Percentiles rank a stretch among this genome's conserved stretches.
phyloP scores from a whole-genome alignment of 495 filamentous ascomycete species.

The Trichoderma gamsii region DNA sequence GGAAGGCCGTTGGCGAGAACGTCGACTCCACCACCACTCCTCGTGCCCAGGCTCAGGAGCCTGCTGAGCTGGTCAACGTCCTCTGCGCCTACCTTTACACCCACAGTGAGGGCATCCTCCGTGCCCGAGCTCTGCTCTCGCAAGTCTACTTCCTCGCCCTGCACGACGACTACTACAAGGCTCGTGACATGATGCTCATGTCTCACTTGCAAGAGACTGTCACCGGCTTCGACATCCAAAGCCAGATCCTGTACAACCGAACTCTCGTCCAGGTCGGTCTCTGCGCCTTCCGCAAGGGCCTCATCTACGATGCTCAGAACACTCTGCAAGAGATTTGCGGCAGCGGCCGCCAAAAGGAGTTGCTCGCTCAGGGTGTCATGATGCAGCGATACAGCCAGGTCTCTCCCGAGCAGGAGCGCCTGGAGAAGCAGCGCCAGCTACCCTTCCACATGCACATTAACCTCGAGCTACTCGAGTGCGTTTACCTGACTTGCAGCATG shows the following conservation, averaged over 20 bases:
- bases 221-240: slow-evolving; percentile 87
- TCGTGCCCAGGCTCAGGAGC: slow-evolving; percentile 55
- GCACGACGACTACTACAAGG: slow-evolving; percentile 94
- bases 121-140: slow-evolving; percentile 94
- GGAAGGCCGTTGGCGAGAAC: slow-evolving; percentile 68
- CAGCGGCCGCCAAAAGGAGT: slow-evolving; percentile 92
- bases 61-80: slow-evolving; percentile 68
- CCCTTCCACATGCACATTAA: slow-evolving; percentile 99
- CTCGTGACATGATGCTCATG: slow-evolving; percentile 98
- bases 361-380: slow-evolving; percentile 95
- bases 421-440: slow-evolving; percentile 91
- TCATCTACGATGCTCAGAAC: slow-evolving; percentile 95
- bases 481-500: slow-evolving; percentile 98
- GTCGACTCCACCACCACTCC: slow-evolving; percentile 78
- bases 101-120: slow-evolving; percentile 89
- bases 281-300: slow-evolving; percentile 92
- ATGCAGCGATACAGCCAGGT: slow-evolving; percentile 94
- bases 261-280: slow-evolving; percentile 96
- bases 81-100: slow-evolving; percentile 93
- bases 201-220: slow-evolving; percentile 98
- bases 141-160: slow-evolving; percentile 97
- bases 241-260: slow-evolving; percentile 97
- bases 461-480: slow-evolving; percentile 93
- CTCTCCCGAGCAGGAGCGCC: slow-evolving; percentile 91
- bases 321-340: slow-evolving; percentile 97